Conservation (phyloP, 108 stramenopile genomes). For the Cyclostephanos tholiformis region DNA sequence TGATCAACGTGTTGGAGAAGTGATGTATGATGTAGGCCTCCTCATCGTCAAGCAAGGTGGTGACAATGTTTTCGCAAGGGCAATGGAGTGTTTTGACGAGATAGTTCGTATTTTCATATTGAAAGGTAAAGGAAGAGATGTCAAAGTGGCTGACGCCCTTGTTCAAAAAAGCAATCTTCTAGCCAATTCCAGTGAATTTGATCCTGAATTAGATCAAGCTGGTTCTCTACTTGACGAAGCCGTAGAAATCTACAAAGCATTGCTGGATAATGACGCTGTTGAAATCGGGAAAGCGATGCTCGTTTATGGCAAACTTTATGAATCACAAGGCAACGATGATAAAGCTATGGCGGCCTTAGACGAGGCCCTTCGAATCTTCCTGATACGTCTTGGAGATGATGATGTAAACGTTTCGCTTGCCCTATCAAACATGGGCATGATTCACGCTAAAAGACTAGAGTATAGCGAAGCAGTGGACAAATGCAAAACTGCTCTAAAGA, state of each 20-base stretch:
- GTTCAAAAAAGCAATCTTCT: conserved; percentile 44
- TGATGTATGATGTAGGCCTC: conserved; percentile 44
- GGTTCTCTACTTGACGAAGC: conserved; percentile 53
- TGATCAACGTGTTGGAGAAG: conserved; percentile 39
- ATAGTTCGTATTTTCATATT: conserved; percentile 34
- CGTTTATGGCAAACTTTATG: conserved; percentile 59
- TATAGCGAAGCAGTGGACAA: conserved; percentile 45
- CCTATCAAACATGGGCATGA: conserved; percentile 71
- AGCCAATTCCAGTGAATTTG: conserved; percentile 30
- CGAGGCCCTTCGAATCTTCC: conserved; percentile 63
- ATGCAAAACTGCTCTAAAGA: conserved; percentile 46
- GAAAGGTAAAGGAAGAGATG: conserved; percentile 24
- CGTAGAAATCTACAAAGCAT: conserved; percentile 59
- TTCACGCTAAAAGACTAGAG: conserved; percentile 42
- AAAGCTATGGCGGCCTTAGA: conserved; percentile 59
- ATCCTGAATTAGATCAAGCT: conserved; percentile 46
- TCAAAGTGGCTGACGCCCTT: conserved; percentile 33
- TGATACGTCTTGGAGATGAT: conserved; percentile 47
- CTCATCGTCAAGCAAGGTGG: conserved; percentile 32
- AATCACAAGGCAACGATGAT: conserved; percentile 58
- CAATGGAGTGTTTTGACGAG: conserved; percentile 44
- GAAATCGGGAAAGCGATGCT: conserved; percentile 69
- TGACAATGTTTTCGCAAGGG: conserved; percentile 21
- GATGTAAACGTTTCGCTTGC: conserved; percentile 69
- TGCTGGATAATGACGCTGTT: conserved; percentile 54